Percentiles rank a stretch among this genome's conserved stretches.
These are phyloP conservation scores for Xylaria sp. DNA, from an alignment of 2,329 filamentous ascomycete genomes.

Conservation along the genomic window DNA sequence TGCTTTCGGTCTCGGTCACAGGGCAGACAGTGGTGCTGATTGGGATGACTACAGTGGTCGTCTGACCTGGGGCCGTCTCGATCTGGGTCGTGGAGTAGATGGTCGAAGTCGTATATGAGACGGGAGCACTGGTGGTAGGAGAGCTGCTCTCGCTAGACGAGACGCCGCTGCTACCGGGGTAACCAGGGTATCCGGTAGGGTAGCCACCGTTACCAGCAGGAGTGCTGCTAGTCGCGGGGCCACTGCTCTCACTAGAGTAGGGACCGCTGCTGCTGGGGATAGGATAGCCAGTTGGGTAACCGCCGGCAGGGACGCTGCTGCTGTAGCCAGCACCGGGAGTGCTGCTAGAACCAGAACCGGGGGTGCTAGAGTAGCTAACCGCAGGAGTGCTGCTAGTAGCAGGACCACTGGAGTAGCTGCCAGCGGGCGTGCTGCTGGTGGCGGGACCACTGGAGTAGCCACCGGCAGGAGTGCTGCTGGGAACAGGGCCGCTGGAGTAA, in stretches of 20 bases:
- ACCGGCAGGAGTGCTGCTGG: conserved; percentile 3
- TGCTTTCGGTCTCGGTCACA: conserved; percentile 33
- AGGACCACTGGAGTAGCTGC: conserved; percentile 1
- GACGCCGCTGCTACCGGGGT: conserved; percentile 16
- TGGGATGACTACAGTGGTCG: conserved; percentile 43
- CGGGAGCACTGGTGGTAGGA: conserved; percentile 25
- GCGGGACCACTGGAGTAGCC: conserved; percentile 12
- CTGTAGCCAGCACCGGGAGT: conserved; percentile 7
- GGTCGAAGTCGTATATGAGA: conserved; percentile 49
- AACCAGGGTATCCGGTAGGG: conserved; percentile 25
- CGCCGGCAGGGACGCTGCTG: conserved; percentile 8
- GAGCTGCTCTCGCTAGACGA: conserved; percentile 15
- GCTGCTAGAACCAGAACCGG: background rate
- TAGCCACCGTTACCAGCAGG: conserved; percentile 15
- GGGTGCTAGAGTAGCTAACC: conserved; percentile 11
- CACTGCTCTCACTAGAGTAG: background rate
- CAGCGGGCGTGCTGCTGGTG: conserved; percentile 6
- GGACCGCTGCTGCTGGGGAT: conserved; percentile 12
- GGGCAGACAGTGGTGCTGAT: conserved; percentile 45
- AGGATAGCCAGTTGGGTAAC: conserved; percentile 5
- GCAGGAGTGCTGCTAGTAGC: conserved; percentile 1
- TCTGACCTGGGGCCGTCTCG: conserved; percentile 41
- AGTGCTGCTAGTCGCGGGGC: conserved; percentile 4
- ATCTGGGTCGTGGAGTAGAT: conserved; percentile 47
- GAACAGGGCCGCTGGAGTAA: background rate